Evolutionary conservation across 495 filamentous ascomycete genomes (phyloP), one percentile per base, ranked within the genome.

Genomic region (Aspergillus homomorphus): DNA sequence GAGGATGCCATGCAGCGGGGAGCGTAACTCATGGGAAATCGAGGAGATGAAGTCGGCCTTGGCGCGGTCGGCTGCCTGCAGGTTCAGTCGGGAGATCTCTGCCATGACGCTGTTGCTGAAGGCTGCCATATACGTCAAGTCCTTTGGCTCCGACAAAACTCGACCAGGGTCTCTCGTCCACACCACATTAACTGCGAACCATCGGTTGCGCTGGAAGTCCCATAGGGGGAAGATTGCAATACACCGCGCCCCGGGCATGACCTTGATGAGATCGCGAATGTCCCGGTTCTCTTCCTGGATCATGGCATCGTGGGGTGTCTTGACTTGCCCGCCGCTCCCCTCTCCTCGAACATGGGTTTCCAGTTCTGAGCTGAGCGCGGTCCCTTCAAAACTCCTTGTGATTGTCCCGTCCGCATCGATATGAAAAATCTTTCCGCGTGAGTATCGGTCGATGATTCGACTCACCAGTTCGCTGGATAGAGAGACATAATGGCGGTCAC

Each of bases 41-140:
- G 81, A 86, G 0, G 84, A 86, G 45, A 92, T 87, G 59, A 91
- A 88, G 53, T 88, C 87, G 1, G 81, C 78, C 64, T 92, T 91
- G 51, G 74, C 72, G 2, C 66, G 66, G 44, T 76, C 73, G 10
- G 72, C 72, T 1, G 70, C 66, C 46, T 74, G 66, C 4, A 73
- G 58, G 45, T 73, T 71, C 45, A 89, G 66, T 20, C 84, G 80
- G 0, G 79, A 79, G 0, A 88, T 80, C 59, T 89, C 85, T 5
- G 83, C 85, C 84, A 87, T 89, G 53, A 87, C 75, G 28, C 72
- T 82, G 51, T 86, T 85, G 20, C 80, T 81, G 66, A 90, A 89
- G 0, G 84, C 84, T 20, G 78, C 73, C 45, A 87, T 67, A 50
- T 81, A 80, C 16, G 64, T 75, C 9, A 86, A 62, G 52, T 84